A percentile compares a stretch with the other conserved stretches of the same genome.
Evolutionary conservation across 2,329 filamentous ascomycete genomes (phyloP).

Genomic region (Simplicillium sp.): DNA sequence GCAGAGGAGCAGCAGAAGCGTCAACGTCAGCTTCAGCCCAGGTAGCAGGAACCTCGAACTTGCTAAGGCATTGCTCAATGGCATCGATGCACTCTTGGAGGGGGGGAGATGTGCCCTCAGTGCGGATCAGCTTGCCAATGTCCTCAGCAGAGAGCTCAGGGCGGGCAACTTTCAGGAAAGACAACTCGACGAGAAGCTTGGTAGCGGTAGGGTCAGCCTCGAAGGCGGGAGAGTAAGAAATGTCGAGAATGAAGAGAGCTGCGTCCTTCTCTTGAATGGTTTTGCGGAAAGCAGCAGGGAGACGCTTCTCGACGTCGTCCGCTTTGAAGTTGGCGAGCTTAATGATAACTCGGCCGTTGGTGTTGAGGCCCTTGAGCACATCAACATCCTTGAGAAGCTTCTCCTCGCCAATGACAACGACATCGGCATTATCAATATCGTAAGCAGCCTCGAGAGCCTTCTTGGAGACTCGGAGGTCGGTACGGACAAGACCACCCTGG

Average conservation of each 20-base stretch:
- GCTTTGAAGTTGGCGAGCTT: constrained; percentile 73
- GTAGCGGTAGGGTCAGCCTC: constrained; percentile 55
- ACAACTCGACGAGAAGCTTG: constrained; percentile 63
- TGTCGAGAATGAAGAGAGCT: constrained; percentile 67
- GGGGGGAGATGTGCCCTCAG: constrained; percentile 42
- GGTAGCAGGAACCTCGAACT: constrained; percentile 66
- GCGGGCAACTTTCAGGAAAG: constrained; percentile 71
- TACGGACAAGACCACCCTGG: constrained; percentile 71
- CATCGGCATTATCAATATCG: constrained; percentile 67
- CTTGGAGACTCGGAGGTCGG: constrained; percentile 75
- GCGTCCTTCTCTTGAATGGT: constrained; percentile 60
- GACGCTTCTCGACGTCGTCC: constrained; percentile 81
- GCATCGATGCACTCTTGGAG: constrained; percentile 53
- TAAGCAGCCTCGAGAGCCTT: constrained; percentile 82
- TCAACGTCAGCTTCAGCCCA: constrained; percentile 63
- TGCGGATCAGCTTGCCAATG: constrained; percentile 54
- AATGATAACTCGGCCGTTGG: constrained; percentile 63
- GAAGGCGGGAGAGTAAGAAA: constrained; percentile 57
- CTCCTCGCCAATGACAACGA: constrained; percentile 69
- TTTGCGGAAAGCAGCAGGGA: constrained; percentile 63
- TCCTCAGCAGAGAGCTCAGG: constrained; percentile 54
- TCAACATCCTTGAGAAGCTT: constrained; percentile 73
- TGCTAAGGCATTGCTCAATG: constrained; percentile 59
- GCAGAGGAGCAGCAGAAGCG: constrained; percentile 40
- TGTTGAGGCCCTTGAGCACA: constrained; percentile 59